Evolutionary conservation across 495 filamentous ascomycete genomes (phyloP), one percentile per base, ranked within the genome.

Genomic region (Penicillium crystallinum): DNA sequence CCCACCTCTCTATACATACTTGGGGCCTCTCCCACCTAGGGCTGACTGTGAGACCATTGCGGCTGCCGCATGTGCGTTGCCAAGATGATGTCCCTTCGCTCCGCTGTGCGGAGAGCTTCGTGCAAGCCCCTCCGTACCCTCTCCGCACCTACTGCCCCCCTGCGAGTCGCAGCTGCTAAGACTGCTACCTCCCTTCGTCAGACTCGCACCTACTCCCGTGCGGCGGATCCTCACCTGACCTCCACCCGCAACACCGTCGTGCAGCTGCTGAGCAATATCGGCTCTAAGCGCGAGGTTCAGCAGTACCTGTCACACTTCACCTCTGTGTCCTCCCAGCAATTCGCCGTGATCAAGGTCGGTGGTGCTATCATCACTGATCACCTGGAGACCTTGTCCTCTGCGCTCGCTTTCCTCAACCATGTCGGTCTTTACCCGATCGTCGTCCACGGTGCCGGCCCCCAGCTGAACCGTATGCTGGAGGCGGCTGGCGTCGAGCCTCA

Each of bases 261-360:
- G 54, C 91, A 96, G 72, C 77, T 97, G 52, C 78, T 97, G 50
- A 96, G 90, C 76, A 96, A 95, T 66, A 93, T 97, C 61, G 91
- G 90, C 38, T 96, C 91, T 42, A 97, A 96, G 80, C 81, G 93
- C 46, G 93, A 98, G 73, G 91, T 96, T 34, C 89, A 97, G 77
- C 95, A 97, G 66, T 97, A 98, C 74, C 85, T 97, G 46, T 95
- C 92, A 43, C 91, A 97, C 66, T 98, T 98, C 78, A 93, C 86
- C 49, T 96, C 91, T 30, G 93, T 97, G 41, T 95, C 92, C 19
- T 95, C 89, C 4, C 92, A 97, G 77, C 90, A 96, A 64, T 98
- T 98, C 70, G 93, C 93, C 59, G 93, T 98, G 45, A 97, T 98
- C 70, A 98, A 98, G 77, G 95, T 98, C 46, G 93, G 93, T 19